Percentiles rank a stretch among this genome's conserved stretches.
These are phyloP conservation scores for Exophiala bonariae DNA, from an alignment of 2,329 filamentous ascomycete genomes.

Conservation along the genomic window DNA sequence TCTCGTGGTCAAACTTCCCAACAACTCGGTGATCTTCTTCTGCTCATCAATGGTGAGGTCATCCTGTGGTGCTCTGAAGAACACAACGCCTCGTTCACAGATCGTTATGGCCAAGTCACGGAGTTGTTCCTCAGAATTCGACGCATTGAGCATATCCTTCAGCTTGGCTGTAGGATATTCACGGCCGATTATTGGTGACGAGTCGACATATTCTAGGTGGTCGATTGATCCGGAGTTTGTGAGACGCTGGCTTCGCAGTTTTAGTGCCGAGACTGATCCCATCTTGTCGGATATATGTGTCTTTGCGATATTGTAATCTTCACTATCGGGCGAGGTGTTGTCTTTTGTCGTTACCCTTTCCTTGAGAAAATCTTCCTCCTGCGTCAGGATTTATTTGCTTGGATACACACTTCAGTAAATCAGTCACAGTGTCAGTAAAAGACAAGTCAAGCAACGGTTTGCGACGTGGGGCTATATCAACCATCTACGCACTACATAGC, in stretches of 20 bases:
- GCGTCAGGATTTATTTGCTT: too few relatives aligned
- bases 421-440: too few relatives aligned
- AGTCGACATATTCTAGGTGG: slow-evolving; percentile 29
- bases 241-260: slow-evolving; percentile 9
- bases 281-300: too few relatives aligned
- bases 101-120: slow-evolving; percentile 69
- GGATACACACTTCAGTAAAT: too few relatives aligned
- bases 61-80: slow-evolving; percentile 58
- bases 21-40: slow-evolving; percentile 46
- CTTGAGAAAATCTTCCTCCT: too few relatives aligned
- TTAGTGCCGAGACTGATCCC: background rate
- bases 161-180: slow-evolving; percentile 43
- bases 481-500: too few relatives aligned
- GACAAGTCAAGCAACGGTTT: too few relatives aligned
- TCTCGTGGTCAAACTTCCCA: slow-evolving; percentile 47
- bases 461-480: too few relatives aligned
- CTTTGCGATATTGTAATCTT: too few relatives aligned
- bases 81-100: slow-evolving; percentile 66
- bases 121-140: slow-evolving; percentile 63
- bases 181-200: slow-evolving; percentile 41
- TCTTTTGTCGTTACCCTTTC: too few relatives aligned
- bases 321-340: too few relatives aligned
- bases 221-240: slow-evolving; percentile 22
- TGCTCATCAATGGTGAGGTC: slow-evolving; percentile 46
- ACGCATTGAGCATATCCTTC: slow-evolving; percentile 58